Evolutionary conservation across 768 basidiomycete genomes (phyloP).

Genomic region (Mycena polygramma): DNA sequence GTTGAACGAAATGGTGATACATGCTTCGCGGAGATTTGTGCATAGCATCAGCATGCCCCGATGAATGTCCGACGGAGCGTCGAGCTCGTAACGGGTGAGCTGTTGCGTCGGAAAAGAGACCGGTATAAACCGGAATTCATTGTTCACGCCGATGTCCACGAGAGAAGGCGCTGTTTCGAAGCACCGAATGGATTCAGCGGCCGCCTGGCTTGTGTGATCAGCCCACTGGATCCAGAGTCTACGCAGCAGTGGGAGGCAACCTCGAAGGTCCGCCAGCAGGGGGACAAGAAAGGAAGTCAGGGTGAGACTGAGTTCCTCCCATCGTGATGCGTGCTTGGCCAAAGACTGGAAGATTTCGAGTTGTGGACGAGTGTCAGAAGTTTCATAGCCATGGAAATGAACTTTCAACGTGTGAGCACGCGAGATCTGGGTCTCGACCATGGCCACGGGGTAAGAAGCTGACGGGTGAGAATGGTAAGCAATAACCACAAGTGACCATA

Average conservation of each 20-base stretch:
- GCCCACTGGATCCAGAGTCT: conserved; percentile 12
- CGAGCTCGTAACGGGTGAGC: conserved; percentile 3
- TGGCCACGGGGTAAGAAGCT: neutral
- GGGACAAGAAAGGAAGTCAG: neutral
- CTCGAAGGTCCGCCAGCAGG: neutral
- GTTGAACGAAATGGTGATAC: neutral
- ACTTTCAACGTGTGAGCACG: conserved; percentile 6
- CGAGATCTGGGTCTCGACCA: conserved; percentile 13
- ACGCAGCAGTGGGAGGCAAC: neutral
- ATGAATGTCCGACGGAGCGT: neutral
- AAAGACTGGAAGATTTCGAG: neutral
- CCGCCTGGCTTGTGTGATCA: neutral
- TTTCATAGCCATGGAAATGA: conserved; percentile 5
- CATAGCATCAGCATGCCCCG: neutral
- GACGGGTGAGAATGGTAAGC: too few relatives aligned
- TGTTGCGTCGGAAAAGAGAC: neutral
- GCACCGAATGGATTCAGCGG: neutral
- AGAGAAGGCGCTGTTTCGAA: conserved; percentile 11
- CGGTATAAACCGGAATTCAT: neutral
- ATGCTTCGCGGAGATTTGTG: neutral
- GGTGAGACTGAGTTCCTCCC: conserved; percentile 15
- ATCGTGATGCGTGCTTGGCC: neutral
- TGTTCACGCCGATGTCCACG: neutral
- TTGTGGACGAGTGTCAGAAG: neutral
- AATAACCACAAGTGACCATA: conserved; percentile 14